Evolutionary conservation across 2,329 filamentous ascomycete genomes (phyloP).

Genomic region (Diplodia seriata): DNA sequence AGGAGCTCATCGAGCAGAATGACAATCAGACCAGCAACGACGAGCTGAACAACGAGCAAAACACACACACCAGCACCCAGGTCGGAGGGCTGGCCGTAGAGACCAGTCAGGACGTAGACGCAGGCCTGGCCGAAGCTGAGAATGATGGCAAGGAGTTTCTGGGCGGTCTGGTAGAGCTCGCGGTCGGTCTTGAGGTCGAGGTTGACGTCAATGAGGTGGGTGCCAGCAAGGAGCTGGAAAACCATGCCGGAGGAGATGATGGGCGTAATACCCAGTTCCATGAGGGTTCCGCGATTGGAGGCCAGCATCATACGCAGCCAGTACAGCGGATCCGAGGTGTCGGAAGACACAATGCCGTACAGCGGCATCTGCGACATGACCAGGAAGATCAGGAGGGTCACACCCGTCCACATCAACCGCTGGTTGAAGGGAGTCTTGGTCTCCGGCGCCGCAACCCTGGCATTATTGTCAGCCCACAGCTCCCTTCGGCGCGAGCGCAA

Average conservation of each 20-base stretch:
- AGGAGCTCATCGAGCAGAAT: constrained; percentile 98
- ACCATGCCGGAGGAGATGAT: constrained; percentile 99
- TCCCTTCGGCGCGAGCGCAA: constrained; percentile 1
- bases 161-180: constrained; percentile 99
- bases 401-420: constrained; percentile 60
- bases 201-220: constrained; percentile 99
- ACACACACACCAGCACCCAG: constrained; percentile 98
- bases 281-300: constrained; percentile 94
- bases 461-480: constrained; percentile 17
- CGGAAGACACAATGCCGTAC: constrained; percentile 98
- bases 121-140: constrained; percentile 96
- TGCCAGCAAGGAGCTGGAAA: constrained; percentile 99
- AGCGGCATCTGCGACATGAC: constrained; percentile 98
- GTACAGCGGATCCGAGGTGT: constrained; percentile 96
- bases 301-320: constrained; percentile 99
- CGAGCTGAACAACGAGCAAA: constrained; percentile 95
- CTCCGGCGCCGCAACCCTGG: constrained; percentile 77
- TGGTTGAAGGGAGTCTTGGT: constrained; percentile 99
- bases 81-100: constrained; percentile 95
- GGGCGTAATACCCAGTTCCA: constrained; percentile 94
- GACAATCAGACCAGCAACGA: constrained; percentile 96
- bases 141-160: constrained; percentile 92
- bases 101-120: constrained; percentile 92
- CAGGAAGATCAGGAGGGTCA: constrained; percentile 95
- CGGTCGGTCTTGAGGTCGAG: constrained; percentile 99